Percentiles rank a stretch among this genome's conserved stretches.
These are phyloP conservation scores for Angomonas deanei DNA, from an alignment of 208 protist genomes.

Conservation along the genomic window DNA sequence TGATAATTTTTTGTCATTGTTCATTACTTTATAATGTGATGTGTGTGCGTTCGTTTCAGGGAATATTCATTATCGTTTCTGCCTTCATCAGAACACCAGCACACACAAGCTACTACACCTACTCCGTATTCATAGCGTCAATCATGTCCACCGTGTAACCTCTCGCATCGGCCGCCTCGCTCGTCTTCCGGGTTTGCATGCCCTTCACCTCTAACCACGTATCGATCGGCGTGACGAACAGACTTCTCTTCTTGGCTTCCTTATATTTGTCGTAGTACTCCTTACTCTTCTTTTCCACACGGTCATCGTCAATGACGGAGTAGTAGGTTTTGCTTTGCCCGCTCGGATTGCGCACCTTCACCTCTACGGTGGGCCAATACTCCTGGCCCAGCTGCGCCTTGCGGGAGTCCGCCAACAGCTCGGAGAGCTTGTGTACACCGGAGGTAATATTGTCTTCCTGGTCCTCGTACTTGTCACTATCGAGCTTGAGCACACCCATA, in stretches of 20 bases:
- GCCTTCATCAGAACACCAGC: too few relatives aligned
- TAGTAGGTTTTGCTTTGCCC: conserved; percentile 86
- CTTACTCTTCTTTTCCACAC: conserved; percentile 71
- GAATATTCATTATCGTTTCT: too few relatives aligned
- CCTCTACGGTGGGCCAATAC: conserved; percentile 88
- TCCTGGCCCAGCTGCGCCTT: conserved; percentile 84
- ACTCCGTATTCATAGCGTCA: background rate
- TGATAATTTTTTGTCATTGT: too few relatives aligned
- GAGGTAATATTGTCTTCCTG: conserved; percentile 80
- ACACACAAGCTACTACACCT: background rate
- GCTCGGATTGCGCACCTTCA: conserved; percentile 82
- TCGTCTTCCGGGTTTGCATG: conserved; percentile 61
- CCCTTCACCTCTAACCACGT: conserved; percentile 84
- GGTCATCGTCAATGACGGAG: conserved; percentile 78
- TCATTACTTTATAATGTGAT: too few relatives aligned
- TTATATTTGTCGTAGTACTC: conserved; percentile 80
- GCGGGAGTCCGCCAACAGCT: conserved; percentile 80
- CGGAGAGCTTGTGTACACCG: conserved; percentile 67
- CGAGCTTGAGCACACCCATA: conserved; percentile 83
- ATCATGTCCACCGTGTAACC: conserved; percentile 73
- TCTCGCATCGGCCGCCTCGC: conserved; percentile 46
- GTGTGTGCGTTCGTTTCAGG: background rate
- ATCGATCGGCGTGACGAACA: conserved; percentile 88
- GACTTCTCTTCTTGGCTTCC: conserved; percentile 83
- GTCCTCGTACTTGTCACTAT: conserved; percentile 89